A percentile compares a stretch with the other conserved stretches of the same genome.
These are phyloP conservation scores for Emergomyces orientalis DNA, from an alignment of 2,329 filamentous ascomycete genomes.

Conservation along the genomic window DNA sequence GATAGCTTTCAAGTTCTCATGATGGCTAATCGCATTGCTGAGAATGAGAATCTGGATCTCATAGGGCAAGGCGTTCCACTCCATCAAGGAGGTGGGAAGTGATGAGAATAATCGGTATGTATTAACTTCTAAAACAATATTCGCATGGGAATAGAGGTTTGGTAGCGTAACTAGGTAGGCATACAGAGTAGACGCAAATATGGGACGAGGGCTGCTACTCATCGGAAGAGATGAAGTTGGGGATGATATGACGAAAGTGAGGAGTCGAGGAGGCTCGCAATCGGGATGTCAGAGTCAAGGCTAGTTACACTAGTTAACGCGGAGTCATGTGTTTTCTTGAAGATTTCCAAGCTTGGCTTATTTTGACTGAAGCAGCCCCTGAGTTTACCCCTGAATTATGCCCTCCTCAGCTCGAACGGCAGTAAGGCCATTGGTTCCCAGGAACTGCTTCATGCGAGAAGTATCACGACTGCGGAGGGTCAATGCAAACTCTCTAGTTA, in stretches of 20 bases:
- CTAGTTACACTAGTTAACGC: no score
- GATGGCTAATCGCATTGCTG: not conserved
- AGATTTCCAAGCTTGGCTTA: no score
- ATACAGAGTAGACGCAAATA: not conserved
- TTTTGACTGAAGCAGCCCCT: no score
- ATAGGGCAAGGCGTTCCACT: not conserved
- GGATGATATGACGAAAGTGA: no score
- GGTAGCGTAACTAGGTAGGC: not conserved
- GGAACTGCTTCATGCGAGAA: not conserved
- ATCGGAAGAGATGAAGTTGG: no score
- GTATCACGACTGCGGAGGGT: not conserved
- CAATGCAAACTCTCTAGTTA: not conserved
- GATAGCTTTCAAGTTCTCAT: not conserved
- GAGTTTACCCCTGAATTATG: no score
- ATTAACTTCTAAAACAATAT: not conserved
- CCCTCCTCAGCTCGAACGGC: no score
- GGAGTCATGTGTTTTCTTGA: no score
- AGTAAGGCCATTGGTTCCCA: no score
- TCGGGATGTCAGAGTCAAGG: no score
- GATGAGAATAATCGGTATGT: not conserved
- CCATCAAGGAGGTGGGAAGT: not conserved
- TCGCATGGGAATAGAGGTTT: not conserved
- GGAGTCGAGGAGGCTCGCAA: no score
- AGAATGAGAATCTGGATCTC: not conserved
- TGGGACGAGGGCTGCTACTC: not conserved